phyloP scores from a whole-genome alignment of 495 filamentous ascomycete genomes.

The Cairneyella variabilis region DNA sequence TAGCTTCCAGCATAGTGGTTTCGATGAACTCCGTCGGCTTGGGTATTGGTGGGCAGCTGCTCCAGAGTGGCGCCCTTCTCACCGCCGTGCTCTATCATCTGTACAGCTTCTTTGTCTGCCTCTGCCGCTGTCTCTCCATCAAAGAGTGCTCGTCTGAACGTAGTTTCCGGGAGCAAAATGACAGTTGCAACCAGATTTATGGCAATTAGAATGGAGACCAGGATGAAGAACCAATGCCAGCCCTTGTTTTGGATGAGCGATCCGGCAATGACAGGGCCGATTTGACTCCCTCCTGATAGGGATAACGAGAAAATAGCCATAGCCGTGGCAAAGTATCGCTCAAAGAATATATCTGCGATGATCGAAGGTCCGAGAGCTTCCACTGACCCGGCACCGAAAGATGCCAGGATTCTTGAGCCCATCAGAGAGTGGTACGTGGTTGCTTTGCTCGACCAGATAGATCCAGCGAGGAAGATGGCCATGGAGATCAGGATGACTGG shows the following conservation, averaged over 20 bases:
- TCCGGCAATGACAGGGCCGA: conserved; percentile 10
- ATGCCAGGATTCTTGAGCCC: conserved; percentile 38
- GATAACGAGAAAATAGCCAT: conserved; percentile 37
- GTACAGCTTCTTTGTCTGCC: conserved; percentile 27
- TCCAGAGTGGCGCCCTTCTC: not conserved
- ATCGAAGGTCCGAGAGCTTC: conserved; percentile 38
- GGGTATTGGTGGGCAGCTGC: not conserved
- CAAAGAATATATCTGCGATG: conserved; percentile 36
- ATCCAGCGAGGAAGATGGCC: conserved; percentile 51
- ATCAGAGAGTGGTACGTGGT: conserved; percentile 51
- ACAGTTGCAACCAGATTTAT: conserved; percentile 40
- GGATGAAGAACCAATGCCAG: conserved; percentile 51
- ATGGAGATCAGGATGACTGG: conserved; percentile 58
- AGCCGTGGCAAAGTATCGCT: conserved; percentile 37
- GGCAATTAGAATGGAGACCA: conserved; percentile 50
- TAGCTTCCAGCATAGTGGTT: conserved; percentile 31
- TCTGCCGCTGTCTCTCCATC: conserved; percentile 27
- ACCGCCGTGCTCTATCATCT: conserved; percentile 10
- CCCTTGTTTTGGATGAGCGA: conserved; percentile 35
- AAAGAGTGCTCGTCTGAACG: conserved; percentile 36
- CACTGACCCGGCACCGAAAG: conserved; percentile 34
- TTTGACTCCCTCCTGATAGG: conserved; percentile 33
- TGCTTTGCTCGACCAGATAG: conserved; percentile 55
- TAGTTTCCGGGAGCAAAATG: conserved; percentile 50
- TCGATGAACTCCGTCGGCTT: not conserved